Percentiles rank a stretch among this genome's conserved stretches.
Conservation (phyloP, 495 filamentous ascomycete species). For the Talaromyces adpressus region DNA sequence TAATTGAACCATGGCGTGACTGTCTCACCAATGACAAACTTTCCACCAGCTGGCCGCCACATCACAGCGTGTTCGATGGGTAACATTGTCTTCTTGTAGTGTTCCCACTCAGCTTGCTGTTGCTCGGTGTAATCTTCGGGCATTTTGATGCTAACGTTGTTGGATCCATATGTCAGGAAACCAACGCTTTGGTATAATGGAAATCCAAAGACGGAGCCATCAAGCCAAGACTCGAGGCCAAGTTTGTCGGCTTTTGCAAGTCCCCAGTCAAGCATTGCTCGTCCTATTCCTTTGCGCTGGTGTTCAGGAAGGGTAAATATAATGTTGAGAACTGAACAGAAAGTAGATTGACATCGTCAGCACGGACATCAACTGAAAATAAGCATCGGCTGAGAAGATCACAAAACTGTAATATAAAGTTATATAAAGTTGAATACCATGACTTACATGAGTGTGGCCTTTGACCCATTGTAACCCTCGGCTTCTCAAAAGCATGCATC, state of each 20-base stretch:
- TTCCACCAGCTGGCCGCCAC: constrained; percentile 19
- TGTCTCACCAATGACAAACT: constrained; percentile 13
- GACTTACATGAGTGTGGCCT: constrained; percentile 16
- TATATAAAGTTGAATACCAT: background rate
- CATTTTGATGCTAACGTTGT: constrained; percentile 10
- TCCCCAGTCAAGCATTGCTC: constrained; percentile 23
- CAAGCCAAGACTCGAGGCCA: constrained; percentile 21
- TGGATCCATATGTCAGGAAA: constrained; percentile 12
- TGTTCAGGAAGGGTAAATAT: constrained; percentile 14
- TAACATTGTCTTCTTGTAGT: constrained; percentile 14
- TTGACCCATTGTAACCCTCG: constrained; percentile 12
- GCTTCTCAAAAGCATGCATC: constrained; percentile 11
- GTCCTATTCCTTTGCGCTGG: constrained; percentile 18
- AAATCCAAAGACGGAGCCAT: constrained; percentile 16
- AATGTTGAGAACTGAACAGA: constrained; percentile 17
- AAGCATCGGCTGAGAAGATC: background rate
- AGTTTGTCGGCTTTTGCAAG: constrained; percentile 21
- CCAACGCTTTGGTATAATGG: constrained; percentile 22
- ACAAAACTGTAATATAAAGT: background rate
- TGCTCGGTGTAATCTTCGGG: background rate
- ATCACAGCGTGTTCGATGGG: constrained; percentile 16
- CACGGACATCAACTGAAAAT: background rate
- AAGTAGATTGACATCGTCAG: background rate
- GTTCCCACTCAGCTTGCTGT: constrained; percentile 18
- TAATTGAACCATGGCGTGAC: constrained; percentile 2